Conservation (phyloP, 306 rosid species). For the Quercus berberidifolia region DNA sequence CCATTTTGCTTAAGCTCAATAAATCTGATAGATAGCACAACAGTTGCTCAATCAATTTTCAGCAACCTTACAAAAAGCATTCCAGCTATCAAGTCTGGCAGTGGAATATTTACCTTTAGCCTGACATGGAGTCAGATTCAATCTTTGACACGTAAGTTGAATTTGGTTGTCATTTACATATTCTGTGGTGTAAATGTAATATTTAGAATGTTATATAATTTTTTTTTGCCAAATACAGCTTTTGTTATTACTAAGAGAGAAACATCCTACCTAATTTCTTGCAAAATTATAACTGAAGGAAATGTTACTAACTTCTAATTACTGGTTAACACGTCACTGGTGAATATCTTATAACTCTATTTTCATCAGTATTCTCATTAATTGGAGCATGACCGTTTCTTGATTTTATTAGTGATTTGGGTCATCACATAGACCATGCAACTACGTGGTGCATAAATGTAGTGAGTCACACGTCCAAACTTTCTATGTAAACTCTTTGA, state of each 20-base stretch:
- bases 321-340: background rate
- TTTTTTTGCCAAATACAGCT: too few relatives aligned
- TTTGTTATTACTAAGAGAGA: background rate
- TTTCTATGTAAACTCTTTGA: background rate
- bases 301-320: background rate
- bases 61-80: slow-evolving; percentile 27
- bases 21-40: slow-evolving; percentile 73
- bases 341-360: background rate
- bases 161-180: slow-evolving; percentile 18
- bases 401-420: background rate
- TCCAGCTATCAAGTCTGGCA: slow-evolving; percentile 48
- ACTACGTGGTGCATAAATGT: background rate
- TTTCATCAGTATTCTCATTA: background rate
- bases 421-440: background rate
- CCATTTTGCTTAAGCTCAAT: slow-evolving; percentile 74
- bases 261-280: background rate
- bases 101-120: slow-evolving; percentile 72
- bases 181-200: background rate
- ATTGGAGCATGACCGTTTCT: background rate
- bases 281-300: background rate
- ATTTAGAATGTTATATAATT: too few relatives aligned
- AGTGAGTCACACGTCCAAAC: background rate
- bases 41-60: slow-evolving; percentile 43
- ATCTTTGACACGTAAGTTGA: slow-evolving; percentile 62
- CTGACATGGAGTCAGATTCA: slow-evolving; percentile 64